Evolutionary conservation across 148 eudicot species (phyloP), one percentile per base, ranked within the genome.

Genomic region (Linanthus parryae): DNA sequence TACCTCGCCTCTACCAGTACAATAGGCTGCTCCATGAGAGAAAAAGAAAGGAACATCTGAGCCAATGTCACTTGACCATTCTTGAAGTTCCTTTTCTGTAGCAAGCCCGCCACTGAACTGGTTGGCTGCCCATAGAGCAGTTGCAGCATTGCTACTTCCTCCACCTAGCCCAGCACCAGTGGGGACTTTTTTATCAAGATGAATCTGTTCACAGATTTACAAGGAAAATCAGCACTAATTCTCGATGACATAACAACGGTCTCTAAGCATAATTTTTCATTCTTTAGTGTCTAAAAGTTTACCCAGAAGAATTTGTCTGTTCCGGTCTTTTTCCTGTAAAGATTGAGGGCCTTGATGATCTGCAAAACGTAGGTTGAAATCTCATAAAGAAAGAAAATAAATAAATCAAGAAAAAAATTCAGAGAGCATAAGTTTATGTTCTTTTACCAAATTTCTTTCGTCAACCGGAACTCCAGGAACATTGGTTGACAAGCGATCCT

Each of bases 1-100:
- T 76, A 92, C 98, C 96, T 92, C 96, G 18, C 96, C 98, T 78
- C 95, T 78, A 23, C 98, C 94, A 17, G 96, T 92, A 58, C 98
- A 92, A 67, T 92, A 92, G 45, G 90, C 98, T 48, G 87, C 94
- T 60, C 96, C 96, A 56, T 62, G 64, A 31, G 98, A 92, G 74
- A 92, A 92, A 76, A 92, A 92, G 72, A 92, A 92, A 3, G 98
- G 90, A 33, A 92, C 70, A 73, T 87, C 98, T n/a, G 96, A 92
- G 36, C 98, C 98, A 48, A 92, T 92, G 73, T 87, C 98, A 57
- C 96, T 49, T 0, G 98, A 92, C 98, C 98, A 87, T 57, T 79
- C 80, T 72, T 87, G 98, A 49, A 92, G 94, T 27, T 92, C 83
- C 61, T 84, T 77, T 63, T 84, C 96, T 12, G 88, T 69, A 16